phyloP scores from a whole-genome alignment of 306 rosid species.

The Nissolia schottii region DNA sequence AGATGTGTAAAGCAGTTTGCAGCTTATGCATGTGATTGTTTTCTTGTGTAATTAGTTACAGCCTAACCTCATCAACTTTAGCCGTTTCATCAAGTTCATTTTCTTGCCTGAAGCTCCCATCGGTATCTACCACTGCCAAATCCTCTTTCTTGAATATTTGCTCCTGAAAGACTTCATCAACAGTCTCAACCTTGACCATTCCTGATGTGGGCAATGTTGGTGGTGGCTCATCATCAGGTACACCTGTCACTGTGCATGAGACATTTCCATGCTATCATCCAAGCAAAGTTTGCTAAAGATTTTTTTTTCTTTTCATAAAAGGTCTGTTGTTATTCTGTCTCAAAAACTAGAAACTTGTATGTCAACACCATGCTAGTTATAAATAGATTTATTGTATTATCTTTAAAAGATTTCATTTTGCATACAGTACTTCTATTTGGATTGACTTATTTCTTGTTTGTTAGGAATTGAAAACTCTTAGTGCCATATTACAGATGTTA shows the following conservation, averaged over 20 bases:
- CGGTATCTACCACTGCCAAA: background rate
- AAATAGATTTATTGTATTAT: background rate
- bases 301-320: background rate
- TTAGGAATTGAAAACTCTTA: background rate
- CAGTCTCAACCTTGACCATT: background rate
- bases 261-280: background rate
- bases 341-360: background rate
- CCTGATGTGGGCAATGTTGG: background rate
- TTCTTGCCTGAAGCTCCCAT: background rate
- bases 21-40: background rate
- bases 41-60: background rate
- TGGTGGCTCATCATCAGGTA: background rate
- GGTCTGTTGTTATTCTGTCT: background rate
- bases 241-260: background rate
- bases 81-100: background rate
- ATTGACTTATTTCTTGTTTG: background rate
- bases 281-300: background rate
- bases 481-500: background rate
- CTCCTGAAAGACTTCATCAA: background rate
- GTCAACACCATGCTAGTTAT: background rate
- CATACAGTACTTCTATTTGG: background rate
- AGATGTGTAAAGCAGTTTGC: background rate
- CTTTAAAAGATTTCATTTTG: background rate
- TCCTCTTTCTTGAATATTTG: background rate
- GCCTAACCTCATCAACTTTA: background rate